Evolutionary conservation across 2,329 filamentous ascomycete genomes (phyloP).

Genomic region (Cryphonectria japonica): DNA sequence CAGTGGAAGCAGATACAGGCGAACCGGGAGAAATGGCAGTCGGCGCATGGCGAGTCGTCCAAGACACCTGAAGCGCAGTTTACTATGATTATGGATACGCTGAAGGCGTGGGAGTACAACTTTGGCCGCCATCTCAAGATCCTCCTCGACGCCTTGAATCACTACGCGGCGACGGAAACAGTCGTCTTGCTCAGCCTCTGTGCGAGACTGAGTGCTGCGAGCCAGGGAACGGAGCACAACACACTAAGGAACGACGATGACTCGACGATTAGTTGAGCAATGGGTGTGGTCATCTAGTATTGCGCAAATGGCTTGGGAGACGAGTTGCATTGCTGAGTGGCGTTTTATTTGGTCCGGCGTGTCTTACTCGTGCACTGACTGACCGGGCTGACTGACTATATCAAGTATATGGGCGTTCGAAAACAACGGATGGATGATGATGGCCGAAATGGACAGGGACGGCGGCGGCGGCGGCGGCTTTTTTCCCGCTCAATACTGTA

Average conservation of each 20-base stretch:
- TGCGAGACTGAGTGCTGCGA: constrained; percentile 78
- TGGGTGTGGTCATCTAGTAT: not conserved
- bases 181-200: constrained; percentile 90
- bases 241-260: constrained; percentile 65
- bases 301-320: not conserved
- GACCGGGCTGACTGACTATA: not conserved
- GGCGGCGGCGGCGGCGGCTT: not conserved
- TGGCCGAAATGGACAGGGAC: not conserved
- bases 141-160: constrained; percentile 90
- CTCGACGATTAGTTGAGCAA: constrained; percentile 25
- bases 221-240: constrained; percentile 72
- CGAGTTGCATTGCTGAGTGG: constrained; percentile 16
- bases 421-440: not conserved
- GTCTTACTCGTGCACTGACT: not conserved
- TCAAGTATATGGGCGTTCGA: not conserved
- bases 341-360: constrained; percentile 16
- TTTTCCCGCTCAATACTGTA: constrained; percentile 16
- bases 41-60: constrained; percentile 40
- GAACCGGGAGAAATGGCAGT: constrained; percentile 47
- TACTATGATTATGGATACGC: constrained; percentile 72
- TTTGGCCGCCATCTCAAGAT: constrained; percentile 93
- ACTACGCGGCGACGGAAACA: constrained; percentile 96
- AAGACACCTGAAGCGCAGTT: constrained; percentile 44
- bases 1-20: constrained; percentile 64
- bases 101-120: constrained; percentile 90